A percentile compares a stretch with the other conserved stretches of the same genome.
Evolutionary conservation across 345 rosid species (phyloP).

Genomic region (Boechera divaricarpa): DNA sequence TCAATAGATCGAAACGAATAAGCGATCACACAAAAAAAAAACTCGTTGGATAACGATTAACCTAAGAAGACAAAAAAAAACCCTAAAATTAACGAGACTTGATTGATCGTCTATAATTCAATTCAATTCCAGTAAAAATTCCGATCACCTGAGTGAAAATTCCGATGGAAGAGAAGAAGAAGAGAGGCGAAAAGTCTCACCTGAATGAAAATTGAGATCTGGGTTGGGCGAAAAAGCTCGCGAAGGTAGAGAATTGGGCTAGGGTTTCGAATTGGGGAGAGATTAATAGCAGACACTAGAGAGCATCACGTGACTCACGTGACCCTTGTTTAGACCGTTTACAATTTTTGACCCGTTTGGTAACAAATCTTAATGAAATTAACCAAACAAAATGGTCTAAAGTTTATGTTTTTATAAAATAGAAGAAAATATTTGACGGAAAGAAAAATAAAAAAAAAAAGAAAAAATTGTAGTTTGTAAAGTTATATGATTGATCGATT

Average conservation of each 20-base stretch:
- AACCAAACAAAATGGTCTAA: too few species aligned
- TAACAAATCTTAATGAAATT: background rate
- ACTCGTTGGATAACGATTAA: background rate
- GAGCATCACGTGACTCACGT: conserved; percentile 36
- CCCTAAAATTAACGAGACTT: conserved; percentile 5
- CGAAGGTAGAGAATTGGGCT: background rate
- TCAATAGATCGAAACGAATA: conserved; percentile 3
- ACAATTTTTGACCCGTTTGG: background rate
- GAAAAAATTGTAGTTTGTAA: too few species aligned
- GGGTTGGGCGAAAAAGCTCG: background rate
- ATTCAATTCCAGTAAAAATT: conserved; percentile 7
- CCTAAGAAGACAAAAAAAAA: background rate
- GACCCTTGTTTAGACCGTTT: conserved; percentile 8
- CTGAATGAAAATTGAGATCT: conserved; percentile 35
- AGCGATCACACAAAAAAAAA: background rate
- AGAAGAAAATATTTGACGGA: too few species aligned
- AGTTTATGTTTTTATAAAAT: too few species aligned
- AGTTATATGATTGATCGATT: too few species aligned
- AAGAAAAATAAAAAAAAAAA: too few species aligned
- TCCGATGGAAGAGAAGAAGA: conserved; percentile 1
- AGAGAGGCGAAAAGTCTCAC: conserved; percentile 31
- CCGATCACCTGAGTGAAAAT: conserved; percentile 8
- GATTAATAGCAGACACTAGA: background rate
- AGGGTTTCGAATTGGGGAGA: conserved; percentile 37
- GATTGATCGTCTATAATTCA: background rate